Conservation (phyloP, 257 asterid species). For the Solanum microdontum region DNA sequence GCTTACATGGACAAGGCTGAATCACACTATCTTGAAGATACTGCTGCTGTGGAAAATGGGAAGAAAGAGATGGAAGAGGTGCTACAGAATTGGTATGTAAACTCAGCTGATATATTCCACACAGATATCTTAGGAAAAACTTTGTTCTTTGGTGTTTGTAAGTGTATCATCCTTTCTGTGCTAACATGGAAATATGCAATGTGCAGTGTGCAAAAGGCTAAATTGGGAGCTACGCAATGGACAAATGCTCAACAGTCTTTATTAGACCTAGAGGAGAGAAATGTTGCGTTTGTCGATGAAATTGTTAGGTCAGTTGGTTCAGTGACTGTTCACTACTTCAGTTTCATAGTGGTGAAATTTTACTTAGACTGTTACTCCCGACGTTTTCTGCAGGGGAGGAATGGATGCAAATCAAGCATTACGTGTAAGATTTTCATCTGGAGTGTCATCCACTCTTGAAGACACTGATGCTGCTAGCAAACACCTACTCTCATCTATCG, state of each 20-base stretch:
- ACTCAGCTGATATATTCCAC: neutral
- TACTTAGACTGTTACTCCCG: neutral
- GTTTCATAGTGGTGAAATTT: neutral
- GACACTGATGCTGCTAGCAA: constrained; percentile 79
- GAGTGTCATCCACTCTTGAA: constrained; percentile 64
- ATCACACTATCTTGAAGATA: constrained; percentile 55
- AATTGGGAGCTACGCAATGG: constrained; percentile 84
- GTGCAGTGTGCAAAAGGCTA: constrained; percentile 75
- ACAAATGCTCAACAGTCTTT: constrained; percentile 66
- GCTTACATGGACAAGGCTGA: constrained; percentile 53
- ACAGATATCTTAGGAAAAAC: neutral
- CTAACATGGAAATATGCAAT: neutral
- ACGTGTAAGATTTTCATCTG: constrained; percentile 57
- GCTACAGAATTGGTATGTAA: constrained; percentile 71
- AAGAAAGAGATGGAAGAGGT: constrained; percentile 57
- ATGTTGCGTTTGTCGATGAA: constrained; percentile 61
- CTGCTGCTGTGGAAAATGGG: constrained; percentile 60
- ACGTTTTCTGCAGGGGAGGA: constrained; percentile 46
- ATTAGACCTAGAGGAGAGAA: constrained; percentile 57
- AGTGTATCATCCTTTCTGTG: neutral
- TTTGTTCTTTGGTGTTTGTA: neutral
- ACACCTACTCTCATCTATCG: constrained; percentile 72
- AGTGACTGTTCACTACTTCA: neutral
- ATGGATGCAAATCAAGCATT: constrained; percentile 63
- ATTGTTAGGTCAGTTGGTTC: constrained; percentile 49